Evolutionary conservation across 169 alveolate genomes (phyloP).

Genomic region (Plasmodium gallinaceum): DNA sequence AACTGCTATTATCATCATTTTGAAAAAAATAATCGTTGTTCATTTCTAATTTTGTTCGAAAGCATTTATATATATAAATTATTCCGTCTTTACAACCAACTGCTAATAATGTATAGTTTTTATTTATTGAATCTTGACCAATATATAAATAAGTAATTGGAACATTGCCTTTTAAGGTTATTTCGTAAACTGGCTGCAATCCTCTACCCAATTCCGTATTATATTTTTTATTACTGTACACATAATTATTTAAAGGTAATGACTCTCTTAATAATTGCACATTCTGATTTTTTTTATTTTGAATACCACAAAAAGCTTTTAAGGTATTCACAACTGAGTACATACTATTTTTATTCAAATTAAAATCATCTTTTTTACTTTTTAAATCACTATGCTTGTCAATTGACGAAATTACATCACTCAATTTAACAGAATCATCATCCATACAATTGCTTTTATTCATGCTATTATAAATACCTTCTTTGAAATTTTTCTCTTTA

Average conservation of each 20-base stretch:
- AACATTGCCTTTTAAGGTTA: slow-evolving; percentile 28
- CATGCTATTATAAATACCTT: not conserved
- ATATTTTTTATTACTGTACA: slow-evolving; percentile 50
- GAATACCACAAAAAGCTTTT: slow-evolving; percentile 43
- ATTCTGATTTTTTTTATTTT: slow-evolving; percentile 14
- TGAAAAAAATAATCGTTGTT: slow-evolving; percentile 19
- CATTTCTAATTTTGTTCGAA: slow-evolving; percentile 81
- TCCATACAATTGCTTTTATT: not conserved
- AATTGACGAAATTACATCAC: not conserved
- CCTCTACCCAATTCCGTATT: slow-evolving; percentile 63
- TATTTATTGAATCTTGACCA: slow-evolving; percentile 86
- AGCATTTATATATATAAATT: slow-evolving; percentile 82
- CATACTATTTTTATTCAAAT: slow-evolving; percentile 6
- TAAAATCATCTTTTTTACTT: slow-evolving; percentile 1
- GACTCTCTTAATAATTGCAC: slow-evolving; percentile 42
- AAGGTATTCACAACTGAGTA: slow-evolving; percentile 37
- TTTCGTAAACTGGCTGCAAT: slow-evolving; percentile 49
- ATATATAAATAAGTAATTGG: slow-evolving; percentile 85
- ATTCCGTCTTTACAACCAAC: slow-evolving; percentile 90
- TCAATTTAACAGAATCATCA: not conserved
- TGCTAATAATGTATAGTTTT: slow-evolving; percentile 85
- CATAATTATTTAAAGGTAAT: slow-evolving; percentile 42
- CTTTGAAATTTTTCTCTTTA: not conserved
- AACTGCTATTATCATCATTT: not conserved
- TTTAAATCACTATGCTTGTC: not conserved